These are phyloP conservation scores for Arabidopsis suecica DNA, from an alignment of 345 rosid genomes.

Conservation along the genomic window DNA sequence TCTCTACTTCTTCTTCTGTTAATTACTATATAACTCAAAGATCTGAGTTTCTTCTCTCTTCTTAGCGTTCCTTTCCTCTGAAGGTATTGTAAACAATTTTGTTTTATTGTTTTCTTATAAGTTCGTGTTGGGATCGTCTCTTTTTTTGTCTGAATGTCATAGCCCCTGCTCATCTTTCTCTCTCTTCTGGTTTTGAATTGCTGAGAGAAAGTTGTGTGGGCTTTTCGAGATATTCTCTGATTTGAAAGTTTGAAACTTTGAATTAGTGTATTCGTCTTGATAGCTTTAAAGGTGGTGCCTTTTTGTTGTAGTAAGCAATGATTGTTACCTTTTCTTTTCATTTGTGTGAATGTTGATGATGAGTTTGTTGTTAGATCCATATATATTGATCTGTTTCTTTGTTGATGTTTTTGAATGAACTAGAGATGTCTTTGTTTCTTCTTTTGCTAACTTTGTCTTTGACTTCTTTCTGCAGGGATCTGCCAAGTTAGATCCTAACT, in stretches of 20 bases:
- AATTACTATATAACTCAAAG: constrained; percentile 15
- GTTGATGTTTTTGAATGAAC: constrained; percentile 1
- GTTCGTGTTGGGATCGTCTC: constrained; percentile 38
- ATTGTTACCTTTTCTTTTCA: not conserved
- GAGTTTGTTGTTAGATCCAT: constrained; percentile 27
- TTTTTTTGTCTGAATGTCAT: constrained; percentile 29
- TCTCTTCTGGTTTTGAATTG: not conserved
- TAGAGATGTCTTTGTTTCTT: constrained; percentile 16
- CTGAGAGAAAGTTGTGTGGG: constrained; percentile 9
- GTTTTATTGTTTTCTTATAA: constrained; percentile 6
- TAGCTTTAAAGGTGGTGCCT: constrained; percentile 28
- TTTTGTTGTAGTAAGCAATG: constrained; percentile 6
- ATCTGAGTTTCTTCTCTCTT: constrained; percentile 43
- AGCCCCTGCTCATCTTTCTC: not conserved
- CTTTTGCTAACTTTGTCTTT: constrained; percentile 19
- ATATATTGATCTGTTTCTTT: constrained; percentile 30
- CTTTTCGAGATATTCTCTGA: constrained; percentile 12
- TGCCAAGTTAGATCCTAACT: constrained; percentile 19
- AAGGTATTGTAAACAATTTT: constrained; percentile 30
- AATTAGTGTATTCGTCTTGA: constrained; percentile 15
- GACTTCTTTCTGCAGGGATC: constrained; percentile 51
- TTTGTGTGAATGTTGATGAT: constrained; percentile 21
- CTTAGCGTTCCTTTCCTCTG: constrained; percentile 21
- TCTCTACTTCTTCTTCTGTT: not conserved
- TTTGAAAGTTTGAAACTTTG: constrained; percentile 33